Percentiles rank a stretch among this genome's conserved stretches.
These are phyloP conservation scores for Crinitomyces ghanaensis DNA, from an alignment of 805 yeast genomes.

Conservation along the genomic window DNA sequence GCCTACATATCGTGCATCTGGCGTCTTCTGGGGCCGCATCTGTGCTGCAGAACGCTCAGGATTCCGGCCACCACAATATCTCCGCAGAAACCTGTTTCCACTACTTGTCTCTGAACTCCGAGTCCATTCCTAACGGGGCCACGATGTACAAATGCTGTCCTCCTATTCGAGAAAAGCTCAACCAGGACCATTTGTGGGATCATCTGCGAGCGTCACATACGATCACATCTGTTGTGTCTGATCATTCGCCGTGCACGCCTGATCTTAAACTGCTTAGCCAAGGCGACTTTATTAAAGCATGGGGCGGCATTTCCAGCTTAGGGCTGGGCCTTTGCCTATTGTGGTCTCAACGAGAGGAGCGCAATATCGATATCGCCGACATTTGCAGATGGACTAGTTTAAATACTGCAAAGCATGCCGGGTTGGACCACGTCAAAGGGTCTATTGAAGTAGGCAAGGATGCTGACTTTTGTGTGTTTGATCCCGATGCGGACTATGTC, in stretches of 20 bases:
- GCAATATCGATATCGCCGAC: constrained; percentile 40
- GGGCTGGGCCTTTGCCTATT: constrained; percentile 81
- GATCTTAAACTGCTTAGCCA: constrained; percentile 67
- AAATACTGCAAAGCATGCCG: constrained; percentile 81
- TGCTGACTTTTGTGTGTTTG: constrained; percentile 82
- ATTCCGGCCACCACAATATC: constrained; percentile 30
- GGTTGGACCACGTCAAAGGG: constrained; percentile 65
- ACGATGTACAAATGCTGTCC: constrained; percentile 93
- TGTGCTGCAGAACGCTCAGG: constrained; percentile 51
- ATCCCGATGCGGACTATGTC: constrained; percentile 43
- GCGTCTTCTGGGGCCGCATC: constrained; percentile 82
- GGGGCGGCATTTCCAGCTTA: constrained; percentile 95
- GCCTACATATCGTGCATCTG: constrained; percentile 76
- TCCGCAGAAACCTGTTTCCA: constrained; percentile 94
- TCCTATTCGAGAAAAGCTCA: constrained; percentile 70
- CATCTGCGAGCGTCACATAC: constrained; percentile 49
- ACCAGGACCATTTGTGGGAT: constrained; percentile 64
- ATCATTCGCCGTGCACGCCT: constrained; percentile 94
- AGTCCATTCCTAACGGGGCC: constrained; percentile 60
- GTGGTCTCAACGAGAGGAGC: constrained; percentile 42
- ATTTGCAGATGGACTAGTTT: constrained; percentile 70
- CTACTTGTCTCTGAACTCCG: constrained; percentile 68
- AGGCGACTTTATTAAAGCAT: constrained; percentile 84
- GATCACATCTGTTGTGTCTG: constrained; percentile 81
- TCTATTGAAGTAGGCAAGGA: constrained; percentile 61